phyloP scores from a whole-genome alignment of 1,284 basidiomycete genomes.

The Rhodotorula sp. region DNA sequence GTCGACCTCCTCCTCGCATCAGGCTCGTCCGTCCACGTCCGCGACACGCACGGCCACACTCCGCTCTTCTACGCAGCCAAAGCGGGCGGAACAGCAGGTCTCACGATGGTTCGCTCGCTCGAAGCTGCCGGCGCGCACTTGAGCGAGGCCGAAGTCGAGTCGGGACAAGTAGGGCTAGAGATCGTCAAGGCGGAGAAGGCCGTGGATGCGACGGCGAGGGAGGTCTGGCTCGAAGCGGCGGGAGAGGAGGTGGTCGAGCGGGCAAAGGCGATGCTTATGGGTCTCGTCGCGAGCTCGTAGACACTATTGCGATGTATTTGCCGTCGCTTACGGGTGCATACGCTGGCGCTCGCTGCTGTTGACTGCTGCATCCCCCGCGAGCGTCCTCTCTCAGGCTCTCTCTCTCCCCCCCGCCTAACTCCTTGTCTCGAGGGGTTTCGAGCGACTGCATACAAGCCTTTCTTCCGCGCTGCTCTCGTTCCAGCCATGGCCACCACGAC shows the following conservation, averaged over 20 bases:
- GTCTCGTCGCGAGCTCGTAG: background rate
- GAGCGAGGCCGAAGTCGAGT: slow-evolving; percentile 64
- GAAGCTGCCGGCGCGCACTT: slow-evolving; percentile 72
- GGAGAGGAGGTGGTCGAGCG: slow-evolving; percentile 15
- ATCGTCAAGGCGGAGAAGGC: slow-evolving; percentile 26
- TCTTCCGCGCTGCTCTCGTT: too few relatives aligned
- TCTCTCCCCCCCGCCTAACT: too few relatives aligned
- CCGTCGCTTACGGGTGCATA: too few relatives aligned
- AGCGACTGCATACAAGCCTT: too few relatives aligned
- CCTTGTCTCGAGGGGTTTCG: too few relatives aligned
- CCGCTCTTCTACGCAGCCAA: slow-evolving; percentile 56
- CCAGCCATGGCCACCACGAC: too few relatives aligned
- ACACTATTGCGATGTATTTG: too few relatives aligned
- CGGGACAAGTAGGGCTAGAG: slow-evolving; percentile 52
- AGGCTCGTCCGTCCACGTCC: slow-evolving; percentile 81
- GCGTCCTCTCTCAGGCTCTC: too few relatives aligned
- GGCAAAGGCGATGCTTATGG: slow-evolving; percentile 15
- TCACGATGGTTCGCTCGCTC: slow-evolving; percentile 60
- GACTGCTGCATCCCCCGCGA: too few relatives aligned
- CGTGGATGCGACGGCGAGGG: background rate
- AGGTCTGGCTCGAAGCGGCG: slow-evolving; percentile 24
- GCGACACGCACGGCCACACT: slow-evolving; percentile 75
- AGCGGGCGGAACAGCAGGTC: slow-evolving; percentile 42
- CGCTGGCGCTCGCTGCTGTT: too few relatives aligned
- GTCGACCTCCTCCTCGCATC: slow-evolving; percentile 65